A percentile compares a stretch with the other conserved stretches of the same genome.
Conservation (phyloP, 1,139 yeast genomes). For the Debaryomyces robertsiae region DNA sequence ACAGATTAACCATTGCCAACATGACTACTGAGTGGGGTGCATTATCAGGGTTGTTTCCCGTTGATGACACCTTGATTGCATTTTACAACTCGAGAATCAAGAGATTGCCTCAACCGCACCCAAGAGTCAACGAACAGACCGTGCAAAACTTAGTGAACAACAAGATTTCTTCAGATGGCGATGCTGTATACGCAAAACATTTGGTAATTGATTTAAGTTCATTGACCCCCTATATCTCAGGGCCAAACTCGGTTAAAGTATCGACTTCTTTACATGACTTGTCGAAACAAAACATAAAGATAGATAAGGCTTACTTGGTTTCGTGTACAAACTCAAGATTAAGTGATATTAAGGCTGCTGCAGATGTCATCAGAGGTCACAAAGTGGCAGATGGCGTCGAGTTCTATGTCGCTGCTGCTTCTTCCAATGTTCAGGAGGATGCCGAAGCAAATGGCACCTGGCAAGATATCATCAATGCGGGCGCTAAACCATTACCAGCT, state of each 20-base stretch:
- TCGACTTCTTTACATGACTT: conserved; percentile 78
- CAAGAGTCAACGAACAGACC: conserved; percentile 71
- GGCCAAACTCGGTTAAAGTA: conserved; percentile 95
- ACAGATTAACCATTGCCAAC: conserved; percentile 93
- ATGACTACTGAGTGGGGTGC: conserved; percentile 99
- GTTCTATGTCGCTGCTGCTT: conserved; percentile 97
- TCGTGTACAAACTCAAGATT: conserved; percentile 96
- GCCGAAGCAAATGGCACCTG: conserved; percentile 92
- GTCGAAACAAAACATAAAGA: conserved; percentile 69
- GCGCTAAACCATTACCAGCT: conserved; percentile 93
- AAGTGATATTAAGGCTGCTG: conserved; percentile 93
- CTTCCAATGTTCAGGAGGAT: conserved; percentile 87
- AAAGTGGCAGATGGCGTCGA: conserved; percentile 88
- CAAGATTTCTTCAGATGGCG: conserved; percentile 61
- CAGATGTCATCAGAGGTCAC: conserved; percentile 75
- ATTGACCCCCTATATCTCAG: conserved; percentile 88
- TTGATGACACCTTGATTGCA: conserved; percentile 71
- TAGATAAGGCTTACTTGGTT: conserved; percentile 95
- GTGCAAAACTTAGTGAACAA: conserved; percentile 51
- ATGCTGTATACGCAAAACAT: conserved; percentile 86
- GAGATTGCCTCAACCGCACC: conserved; percentile 77
- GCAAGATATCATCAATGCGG: conserved; percentile 86
- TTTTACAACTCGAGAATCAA: conserved; percentile 74
- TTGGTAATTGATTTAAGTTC: conserved; percentile 80
- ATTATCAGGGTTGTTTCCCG: conserved; percentile 92